Conservation (phyloP, 2,329 filamentous ascomycete genomes). For the Aplosporella prunicola region DNA sequence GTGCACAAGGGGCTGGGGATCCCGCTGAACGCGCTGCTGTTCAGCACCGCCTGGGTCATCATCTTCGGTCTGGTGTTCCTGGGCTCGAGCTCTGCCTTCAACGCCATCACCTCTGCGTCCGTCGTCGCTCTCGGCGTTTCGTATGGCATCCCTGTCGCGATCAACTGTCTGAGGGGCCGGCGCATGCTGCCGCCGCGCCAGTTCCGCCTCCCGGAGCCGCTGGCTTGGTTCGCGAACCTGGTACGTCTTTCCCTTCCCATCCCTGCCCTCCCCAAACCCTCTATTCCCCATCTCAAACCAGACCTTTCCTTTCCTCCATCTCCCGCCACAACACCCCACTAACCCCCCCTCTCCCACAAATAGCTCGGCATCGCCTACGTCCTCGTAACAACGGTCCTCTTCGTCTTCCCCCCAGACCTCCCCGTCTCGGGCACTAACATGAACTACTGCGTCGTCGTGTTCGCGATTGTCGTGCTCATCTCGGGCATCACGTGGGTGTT, state of each 20-base stretch:
- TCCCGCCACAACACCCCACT: background rate
- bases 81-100: slow-evolving; percentile 58
- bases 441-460: slow-evolving; percentile 53
- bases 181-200: slow-evolving; percentile 51
- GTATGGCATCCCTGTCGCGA: slow-evolving; percentile 63
- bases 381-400: slow-evolving; percentile 62
- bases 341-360: no score
- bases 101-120: slow-evolving; percentile 59
- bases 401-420: slow-evolving; percentile 61
- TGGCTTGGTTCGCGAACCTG: slow-evolving; percentile 53
- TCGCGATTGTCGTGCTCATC: slow-evolving; percentile 49
- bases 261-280: background rate
- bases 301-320: no score
- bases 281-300: no score
- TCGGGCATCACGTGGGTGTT: slow-evolving; percentile 51
- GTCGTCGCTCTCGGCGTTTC: slow-evolving; percentile 64
- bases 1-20: slow-evolving; percentile 54
- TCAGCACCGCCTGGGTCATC: slow-evolving; percentile 52
- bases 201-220: slow-evolving; percentile 45
- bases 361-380: slow-evolving; percentile 53
- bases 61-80: slow-evolving; percentile 63
- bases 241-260: background rate
- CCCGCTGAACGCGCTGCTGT: slow-evolving; percentile 56
- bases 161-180: slow-evolving; percentile 59
- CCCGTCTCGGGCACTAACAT: slow-evolving; percentile 59